Percentiles rank a stretch among this genome's conserved stretches.
These are phyloP conservation scores for Gelatoporia subvermispora DNA, from an alignment of 768 basidiomycete species.

Conservation along the genomic window DNA sequence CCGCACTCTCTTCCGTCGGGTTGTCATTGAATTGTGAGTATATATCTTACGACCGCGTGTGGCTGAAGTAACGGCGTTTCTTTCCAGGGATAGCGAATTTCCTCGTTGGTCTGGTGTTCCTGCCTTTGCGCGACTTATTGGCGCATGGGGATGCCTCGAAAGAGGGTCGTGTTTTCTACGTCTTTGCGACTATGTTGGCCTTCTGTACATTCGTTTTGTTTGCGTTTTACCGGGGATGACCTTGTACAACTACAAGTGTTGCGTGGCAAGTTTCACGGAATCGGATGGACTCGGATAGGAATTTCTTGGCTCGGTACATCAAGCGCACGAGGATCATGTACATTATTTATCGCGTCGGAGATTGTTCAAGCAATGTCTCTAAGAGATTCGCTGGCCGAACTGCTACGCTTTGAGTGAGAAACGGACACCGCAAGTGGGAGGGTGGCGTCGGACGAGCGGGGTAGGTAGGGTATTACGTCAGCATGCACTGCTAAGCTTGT, in stretches of 20 bases:
- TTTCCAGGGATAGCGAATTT: constrained; percentile 79
- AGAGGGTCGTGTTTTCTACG: constrained; percentile 86
- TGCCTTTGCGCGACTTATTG: constrained; percentile 76
- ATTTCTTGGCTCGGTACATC: neutral
- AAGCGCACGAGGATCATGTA: too few species aligned
- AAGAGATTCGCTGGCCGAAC: too few species aligned
- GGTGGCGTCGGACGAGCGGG: too few species aligned
- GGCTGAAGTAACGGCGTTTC: neutral
- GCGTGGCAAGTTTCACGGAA: too few species aligned
- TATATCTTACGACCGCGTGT: neutral
- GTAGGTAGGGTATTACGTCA: too few species aligned
- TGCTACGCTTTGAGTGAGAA: too few species aligned
- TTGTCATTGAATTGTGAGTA: constrained; percentile 67
- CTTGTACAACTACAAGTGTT: too few species aligned
- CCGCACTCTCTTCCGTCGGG: constrained; percentile 70
- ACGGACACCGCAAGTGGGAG: too few species aligned
- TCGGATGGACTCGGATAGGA: too few species aligned
- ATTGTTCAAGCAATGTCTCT: too few species aligned
- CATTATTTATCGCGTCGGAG: too few species aligned
- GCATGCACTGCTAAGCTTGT: too few species aligned
- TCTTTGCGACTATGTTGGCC: constrained; percentile 62
- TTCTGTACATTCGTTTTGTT: constrained; percentile 26
- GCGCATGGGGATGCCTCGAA: constrained; percentile 53
- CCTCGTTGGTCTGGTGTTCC: constrained; percentile 75
- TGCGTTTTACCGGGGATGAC: constrained; percentile 23